Conservation (phyloP, 2,329 filamentous ascomycete species). For the Stenocarpella maydis region DNA sequence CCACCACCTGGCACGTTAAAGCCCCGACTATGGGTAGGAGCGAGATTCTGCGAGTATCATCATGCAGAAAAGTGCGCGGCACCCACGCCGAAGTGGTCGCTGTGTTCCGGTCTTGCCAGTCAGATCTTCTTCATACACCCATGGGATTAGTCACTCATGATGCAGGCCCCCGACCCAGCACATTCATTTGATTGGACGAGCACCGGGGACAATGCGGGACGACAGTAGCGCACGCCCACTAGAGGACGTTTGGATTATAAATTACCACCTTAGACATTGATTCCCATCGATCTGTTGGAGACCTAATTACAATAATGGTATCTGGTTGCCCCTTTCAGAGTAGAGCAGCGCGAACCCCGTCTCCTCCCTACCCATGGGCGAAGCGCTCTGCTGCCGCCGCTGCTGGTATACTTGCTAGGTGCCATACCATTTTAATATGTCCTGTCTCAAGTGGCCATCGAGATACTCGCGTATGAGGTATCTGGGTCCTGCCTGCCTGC, state of each 20-base stretch:
- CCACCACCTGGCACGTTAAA: not conserved
- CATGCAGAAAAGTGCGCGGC: no score
- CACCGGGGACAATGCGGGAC: not conserved
- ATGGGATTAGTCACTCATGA: no score
- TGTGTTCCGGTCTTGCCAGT: no score
- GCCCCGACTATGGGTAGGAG: no score
- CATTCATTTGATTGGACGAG: not conserved
- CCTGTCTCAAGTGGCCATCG: constrained; percentile 4
- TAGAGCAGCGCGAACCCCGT: not conserved
- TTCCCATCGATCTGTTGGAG: constrained; percentile 26
- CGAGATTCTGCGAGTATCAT: not conserved
- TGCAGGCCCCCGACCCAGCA: no score
- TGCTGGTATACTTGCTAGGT: constrained; percentile 20
- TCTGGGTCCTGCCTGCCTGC: constrained; percentile 7
- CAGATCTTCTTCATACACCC: no score
- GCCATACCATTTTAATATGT: constrained; percentile 27
- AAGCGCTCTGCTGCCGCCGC: constrained; percentile 26
- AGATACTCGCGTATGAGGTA: constrained; percentile 15
- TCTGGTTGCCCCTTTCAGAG: constrained; percentile 21
- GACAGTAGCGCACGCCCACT: not conserved
- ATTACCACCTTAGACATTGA: constrained; percentile 32
- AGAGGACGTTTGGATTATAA: constrained; percentile 26
- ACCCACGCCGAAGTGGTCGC: no score
- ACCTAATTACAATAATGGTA: constrained; percentile 32
- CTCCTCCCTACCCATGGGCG: not conserved